These are phyloP conservation scores for Candolleomyces efflorescens DNA, from an alignment of 768 basidiomycete species.

Conservation along the genomic window DNA sequence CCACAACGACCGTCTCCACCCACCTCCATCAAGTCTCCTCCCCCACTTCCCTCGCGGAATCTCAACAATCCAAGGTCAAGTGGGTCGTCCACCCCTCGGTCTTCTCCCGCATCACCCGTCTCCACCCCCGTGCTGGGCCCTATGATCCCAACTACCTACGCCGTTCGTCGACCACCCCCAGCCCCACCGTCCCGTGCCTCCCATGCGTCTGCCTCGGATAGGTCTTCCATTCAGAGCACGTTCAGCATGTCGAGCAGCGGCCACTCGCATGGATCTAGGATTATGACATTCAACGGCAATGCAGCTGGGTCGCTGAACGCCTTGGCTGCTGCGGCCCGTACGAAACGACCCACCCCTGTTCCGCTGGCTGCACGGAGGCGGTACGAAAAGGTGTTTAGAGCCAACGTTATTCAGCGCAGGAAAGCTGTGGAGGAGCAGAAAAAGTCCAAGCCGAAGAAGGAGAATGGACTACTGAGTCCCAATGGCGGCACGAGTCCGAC, in stretches of 20 bases:
- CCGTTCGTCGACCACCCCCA: constrained; percentile 39
- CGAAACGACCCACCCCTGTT: constrained; percentile 59
- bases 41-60: constrained; percentile 24
- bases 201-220: constrained; percentile 39
- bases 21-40: constrained; percentile 24
- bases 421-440: constrained; percentile 32
- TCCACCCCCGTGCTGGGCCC: constrained; percentile 28
- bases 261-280: constrained; percentile 11
- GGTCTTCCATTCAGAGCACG: constrained; percentile 58
- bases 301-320: constrained; percentile 12
- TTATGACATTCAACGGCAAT: constrained; percentile 11
- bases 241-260: constrained; percentile 29
- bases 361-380: constrained; percentile 59
- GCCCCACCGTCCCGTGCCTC: constrained; percentile 38
- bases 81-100: constrained; percentile 17
- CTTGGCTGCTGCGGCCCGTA: constrained; percentile 18
- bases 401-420: constrained; percentile 51
- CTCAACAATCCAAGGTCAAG: constrained; percentile 5
- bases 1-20: constrained; percentile 42
- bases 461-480: constrained; percentile 29
- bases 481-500: constrained; percentile 19
- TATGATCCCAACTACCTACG: constrained; percentile 28
- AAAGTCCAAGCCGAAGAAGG: constrained; percentile 18
- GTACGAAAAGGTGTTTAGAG: constrained; percentile 63
- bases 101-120: constrained; percentile 27